Evolutionary conservation across 306 rosid species (phyloP).

Genomic region (Rubus idaeus): DNA sequence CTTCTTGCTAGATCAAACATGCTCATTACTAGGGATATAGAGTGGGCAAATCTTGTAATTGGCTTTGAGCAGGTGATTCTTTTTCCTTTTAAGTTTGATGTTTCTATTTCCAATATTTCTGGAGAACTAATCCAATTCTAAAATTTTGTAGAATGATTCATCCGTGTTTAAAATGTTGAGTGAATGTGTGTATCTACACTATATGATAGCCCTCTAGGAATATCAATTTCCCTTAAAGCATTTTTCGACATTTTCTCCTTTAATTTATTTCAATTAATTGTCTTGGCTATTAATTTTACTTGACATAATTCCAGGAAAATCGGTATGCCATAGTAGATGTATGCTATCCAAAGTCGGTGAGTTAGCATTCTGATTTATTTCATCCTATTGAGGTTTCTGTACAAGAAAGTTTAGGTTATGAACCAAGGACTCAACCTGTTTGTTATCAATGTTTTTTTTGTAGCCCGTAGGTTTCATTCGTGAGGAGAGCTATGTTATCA

Average conservation of each 20-base stretch:
- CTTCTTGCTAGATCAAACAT: slow-evolving; percentile 95
- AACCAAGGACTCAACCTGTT: slow-evolving; percentile 16
- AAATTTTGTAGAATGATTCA: neutral
- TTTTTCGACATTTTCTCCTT: slow-evolving; percentile 7
- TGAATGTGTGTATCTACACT: neutral
- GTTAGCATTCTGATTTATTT: slow-evolving; percentile 37
- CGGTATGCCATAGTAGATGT: slow-evolving; percentile 90
- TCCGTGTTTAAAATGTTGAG: neutral
- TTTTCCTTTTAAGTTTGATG: slow-evolving; percentile 5
- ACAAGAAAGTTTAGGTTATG: neutral
- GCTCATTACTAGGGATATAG: slow-evolving; percentile 85
- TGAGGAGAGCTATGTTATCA: slow-evolving; percentile 73
- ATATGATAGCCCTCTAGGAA: neutral
- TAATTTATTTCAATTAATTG: slow-evolving; percentile 11
- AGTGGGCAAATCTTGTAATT: slow-evolving; percentile 93
- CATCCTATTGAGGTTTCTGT: slow-evolving; percentile 13
- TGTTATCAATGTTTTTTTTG: slow-evolving; percentile 29
- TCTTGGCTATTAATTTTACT: slow-evolving; percentile 25
- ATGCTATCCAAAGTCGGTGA: slow-evolving; percentile 89
- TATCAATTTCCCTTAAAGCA: neutral
- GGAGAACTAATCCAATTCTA: neutral
- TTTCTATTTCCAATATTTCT: neutral
- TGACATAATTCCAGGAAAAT: slow-evolving; percentile 72
- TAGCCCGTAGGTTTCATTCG: slow-evolving; percentile 92
- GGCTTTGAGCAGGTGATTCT: slow-evolving; percentile 89